Percentiles rank a stretch among this genome's conserved stretches.
phyloP scores from a whole-genome alignment of 2,329 filamentous ascomycete genomes.

The Aureobasidium musti region DNA sequence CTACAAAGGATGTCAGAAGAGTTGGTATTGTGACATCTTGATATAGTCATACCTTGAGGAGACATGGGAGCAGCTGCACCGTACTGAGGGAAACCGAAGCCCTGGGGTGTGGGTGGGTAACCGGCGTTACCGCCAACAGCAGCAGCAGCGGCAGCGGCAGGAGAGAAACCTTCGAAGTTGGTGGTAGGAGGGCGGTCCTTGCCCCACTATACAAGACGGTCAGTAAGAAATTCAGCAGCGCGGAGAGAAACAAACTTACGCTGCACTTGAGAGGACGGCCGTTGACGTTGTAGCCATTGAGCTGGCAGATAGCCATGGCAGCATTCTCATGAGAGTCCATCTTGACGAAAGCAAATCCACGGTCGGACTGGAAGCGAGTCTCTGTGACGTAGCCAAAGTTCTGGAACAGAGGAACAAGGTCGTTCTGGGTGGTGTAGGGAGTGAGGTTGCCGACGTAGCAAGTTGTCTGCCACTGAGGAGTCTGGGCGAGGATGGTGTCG shows the following conservation, averaged over 20 bases:
- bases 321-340: slow-evolving; percentile 99
- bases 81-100: slow-evolving; percentile 90
- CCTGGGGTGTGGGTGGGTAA: slow-evolving; percentile 74
- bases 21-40: slow-evolving; percentile 35
- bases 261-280: slow-evolving; percentile 97
- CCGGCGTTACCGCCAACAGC: slow-evolving; percentile 60
- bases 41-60: slow-evolving; percentile 53
- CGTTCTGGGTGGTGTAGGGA: slow-evolving; percentile 94
- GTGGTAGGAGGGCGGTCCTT: slow-evolving; percentile 93
- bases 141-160: slow-evolving; percentile 69
- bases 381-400: slow-evolving; percentile 98
- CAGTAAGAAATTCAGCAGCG: slow-evolving; percentile 32
- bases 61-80: slow-evolving; percentile 70
- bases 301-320: slow-evolving; percentile 95
- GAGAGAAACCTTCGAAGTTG: slow-evolving; percentile 79
- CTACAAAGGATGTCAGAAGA: slow-evolving; percentile 31
- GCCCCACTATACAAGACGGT: slow-evolving; percentile 71
- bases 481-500: slow-evolving; percentile 94
- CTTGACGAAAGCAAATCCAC: slow-evolving; percentile 98
- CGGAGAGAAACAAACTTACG: slow-evolving; percentile 61
- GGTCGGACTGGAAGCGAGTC: slow-evolving; percentile 95
- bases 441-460: slow-evolving; percentile 98
- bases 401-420: slow-evolving; percentile 96
- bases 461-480: slow-evolving; percentile 96
- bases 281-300: slow-evolving; percentile 98